Base-by-base conservation (phyloP, 1,284 basidiomycete species). In the Malassezia globosa region DNA sequence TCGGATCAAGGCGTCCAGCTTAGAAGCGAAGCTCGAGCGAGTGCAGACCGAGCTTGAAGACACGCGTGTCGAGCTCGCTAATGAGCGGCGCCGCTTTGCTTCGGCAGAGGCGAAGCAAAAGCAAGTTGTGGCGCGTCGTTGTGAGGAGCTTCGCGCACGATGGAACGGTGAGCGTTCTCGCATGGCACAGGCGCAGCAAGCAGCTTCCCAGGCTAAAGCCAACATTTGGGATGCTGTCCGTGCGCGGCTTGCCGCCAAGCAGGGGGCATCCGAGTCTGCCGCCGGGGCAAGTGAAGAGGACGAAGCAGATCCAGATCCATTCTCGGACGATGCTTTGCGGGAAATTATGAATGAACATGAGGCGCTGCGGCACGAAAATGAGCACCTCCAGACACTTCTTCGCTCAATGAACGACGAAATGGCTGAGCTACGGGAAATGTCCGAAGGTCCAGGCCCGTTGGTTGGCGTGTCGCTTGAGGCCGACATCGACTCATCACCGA, bases 11-110 rank as follows among this genome's bases (percentile, higher is more conserved):
- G 29, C 42, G 2, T 31, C 79, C n/a, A 80, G 81, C 35, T 72
- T 88, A 48, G 80, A 79, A 22, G 77, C 80, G 7, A 80, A 44
- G 29, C 46, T 45, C 8, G 39, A 25, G 29, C 26, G 18, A 42
- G 45, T 25, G 21, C 41, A 80, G 80, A 29, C 21, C 60, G 85
- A 89, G 70, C 79, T 80, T 59, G 86, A 94, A 41, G 89, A 95
- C 65, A 77, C 85, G 62, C 80, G 81, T 51, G 86, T 92, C 69
- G 84, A 89, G 65, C 77, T 83, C 21, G 82, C 84, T 45, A 78
- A 77, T 42, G 85, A 89, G 59, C 74, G 79, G 5, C 80, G 83
- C 46, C 77, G 82, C 27, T 80, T 82, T 4, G 78, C 80, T 44
- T 73, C 81, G 33, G 83, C 85, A 7, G 85, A 89, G 58, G 74